A percentile compares a stretch with the other conserved stretches of the same genome.
phyloP scores from a whole-genome alignment of 1,139 yeast species.

The Geotrichum candidum region DNA sequence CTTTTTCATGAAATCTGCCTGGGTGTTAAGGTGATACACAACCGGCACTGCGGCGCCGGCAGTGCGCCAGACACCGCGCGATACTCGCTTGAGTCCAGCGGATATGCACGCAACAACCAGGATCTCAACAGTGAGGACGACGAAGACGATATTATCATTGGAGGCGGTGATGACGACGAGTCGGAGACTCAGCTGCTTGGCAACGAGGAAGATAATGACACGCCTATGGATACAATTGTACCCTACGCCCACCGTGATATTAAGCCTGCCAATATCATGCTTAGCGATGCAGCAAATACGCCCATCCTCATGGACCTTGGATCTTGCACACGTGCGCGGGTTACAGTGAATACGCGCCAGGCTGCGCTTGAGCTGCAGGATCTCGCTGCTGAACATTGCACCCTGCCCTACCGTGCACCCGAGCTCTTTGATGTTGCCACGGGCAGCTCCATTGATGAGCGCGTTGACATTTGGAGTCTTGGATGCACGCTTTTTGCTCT shows the following conservation, averaged over 20 bases:
- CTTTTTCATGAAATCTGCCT: slow-evolving; percentile 64
- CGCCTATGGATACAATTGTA: slow-evolving; percentile 50
- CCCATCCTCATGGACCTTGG: slow-evolving; percentile 86
- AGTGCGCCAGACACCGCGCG: neutral
- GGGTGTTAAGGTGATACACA: slow-evolving; percentile 73
- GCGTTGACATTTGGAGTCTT: slow-evolving; percentile 83
- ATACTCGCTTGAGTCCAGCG: neutral
- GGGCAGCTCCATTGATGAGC: slow-evolving; percentile 57
- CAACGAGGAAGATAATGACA: slow-evolving; percentile 30
- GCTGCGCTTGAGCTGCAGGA: slow-evolving; percentile 76
- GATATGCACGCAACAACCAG: neutral
- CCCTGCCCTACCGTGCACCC: slow-evolving; percentile 85
- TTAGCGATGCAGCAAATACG: slow-evolving; percentile 55
- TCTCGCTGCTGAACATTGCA: slow-evolving; percentile 77
- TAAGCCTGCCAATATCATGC: slow-evolving; percentile 85
- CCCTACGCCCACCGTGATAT: slow-evolving; percentile 84
- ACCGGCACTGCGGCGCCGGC: slow-evolving; percentile 40
- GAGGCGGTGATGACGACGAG: slow-evolving; percentile 16
- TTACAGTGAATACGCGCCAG: slow-evolving; percentile 51
- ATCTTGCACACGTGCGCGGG: slow-evolving; percentile 62
- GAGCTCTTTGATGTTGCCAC: slow-evolving; percentile 75
- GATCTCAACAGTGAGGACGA: slow-evolving; percentile 10
- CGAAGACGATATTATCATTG: slow-evolving; percentile 18
- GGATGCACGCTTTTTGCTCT: slow-evolving; percentile 79
- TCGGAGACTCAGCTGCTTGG: slow-evolving; percentile 27